Base-by-base conservation (phyloP, 768 basidiomycete species). In the Tephrocybe sp. region DNA sequence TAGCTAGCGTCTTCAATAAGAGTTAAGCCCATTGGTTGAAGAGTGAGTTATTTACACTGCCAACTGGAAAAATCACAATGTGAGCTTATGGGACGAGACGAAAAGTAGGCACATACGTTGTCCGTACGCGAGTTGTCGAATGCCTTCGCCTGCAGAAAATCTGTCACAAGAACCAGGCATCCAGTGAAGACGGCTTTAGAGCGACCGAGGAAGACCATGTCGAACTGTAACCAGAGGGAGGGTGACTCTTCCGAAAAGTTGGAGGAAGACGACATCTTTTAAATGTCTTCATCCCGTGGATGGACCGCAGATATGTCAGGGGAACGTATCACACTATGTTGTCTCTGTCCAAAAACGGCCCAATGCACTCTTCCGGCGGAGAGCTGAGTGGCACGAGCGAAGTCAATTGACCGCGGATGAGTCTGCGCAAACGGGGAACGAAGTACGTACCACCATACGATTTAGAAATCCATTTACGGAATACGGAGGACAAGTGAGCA, bases 11-110 rank as follows among this genome's bases (percentile, higher is more conserved):
- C 48, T 5, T 30, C 28, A 1, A 37, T 15, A 14, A 23, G 6
- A n/a, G n/a, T n/a, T n/a, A n/a, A n/a, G n/a, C n/a, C 14, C 20
- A 17, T 12, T 33, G 17, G 2, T 10, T 45, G 1, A 20, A 2
- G 8, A 15, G 3, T 3, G 17, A 34, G 3, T 3, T 6, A 23
- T 17, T 20, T 75, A 61, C 67, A 84, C 82, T 34, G 73, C 84
- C 41, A 83, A 73, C 84, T 84, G 23, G 10, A 36, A 26, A 39
- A 34, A 9, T 28, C 21, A 48, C 18, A 42, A 12, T 15, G 11
- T 36, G 15, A 54, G 33, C 15, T 7, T 21, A n/a, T 24, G 7
- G 15, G 15, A 26, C 26, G 34, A 15, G 15, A 36, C 15, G 15
- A 10, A 30, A 30, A 30, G 11, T 5, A 30, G 28, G 4, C 15